Conservation (phyloP, 768 basidiomycete species). For the Infundibulicybe gibba region DNA sequence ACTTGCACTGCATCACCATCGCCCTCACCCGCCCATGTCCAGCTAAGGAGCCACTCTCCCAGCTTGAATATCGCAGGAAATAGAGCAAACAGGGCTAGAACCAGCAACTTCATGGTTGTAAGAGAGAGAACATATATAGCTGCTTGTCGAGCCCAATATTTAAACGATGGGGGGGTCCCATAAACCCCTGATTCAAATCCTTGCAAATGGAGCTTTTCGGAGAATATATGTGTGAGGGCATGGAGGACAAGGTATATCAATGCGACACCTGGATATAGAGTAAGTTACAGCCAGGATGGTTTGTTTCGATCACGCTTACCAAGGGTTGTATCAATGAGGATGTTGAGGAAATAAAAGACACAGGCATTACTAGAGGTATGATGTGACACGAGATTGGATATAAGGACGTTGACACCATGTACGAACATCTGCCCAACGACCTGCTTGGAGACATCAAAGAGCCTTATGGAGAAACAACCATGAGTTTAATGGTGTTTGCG, state of each 20-base stretch:
- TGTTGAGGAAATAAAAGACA: slow-evolving; percentile 88
- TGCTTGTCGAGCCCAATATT: slow-evolving; percentile 74
- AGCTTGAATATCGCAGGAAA: slow-evolving; percentile 68
- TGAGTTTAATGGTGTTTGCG: slow-evolving; percentile 7
- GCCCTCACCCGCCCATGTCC: slow-evolving; percentile 61
- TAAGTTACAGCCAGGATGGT: not conserved
- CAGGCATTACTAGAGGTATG: slow-evolving; percentile 80
- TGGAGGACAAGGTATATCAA: slow-evolving; percentile 76
- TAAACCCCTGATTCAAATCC: slow-evolving; percentile 88
- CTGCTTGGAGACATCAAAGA: slow-evolving; percentile 94
- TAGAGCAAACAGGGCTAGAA: slow-evolving; percentile 69
- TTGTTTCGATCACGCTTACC: slow-evolving; percentile 44
- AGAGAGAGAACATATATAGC: slow-evolving; percentile 80
- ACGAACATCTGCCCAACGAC: slow-evolving; percentile 82
- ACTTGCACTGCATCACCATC: slow-evolving; percentile 58
- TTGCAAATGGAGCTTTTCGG: slow-evolving; percentile 59
- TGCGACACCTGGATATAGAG: slow-evolving; percentile 58
- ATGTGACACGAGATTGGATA: slow-evolving; percentile 74
- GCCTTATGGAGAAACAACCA: slow-evolving; percentile 37
- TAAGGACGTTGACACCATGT: slow-evolving; percentile 73
- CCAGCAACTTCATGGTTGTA: slow-evolving; percentile 86
- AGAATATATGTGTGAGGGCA: slow-evolving; percentile 58
- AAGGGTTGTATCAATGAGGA: slow-evolving; percentile 87
- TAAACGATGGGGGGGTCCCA: slow-evolving; percentile 74
- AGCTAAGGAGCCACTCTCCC: slow-evolving; percentile 87